Percentiles rank a stretch among this genome's conserved stretches.
Conservation (phyloP, 2,329 filamentous ascomycete genomes). For the Penicillium sp. region DNA sequence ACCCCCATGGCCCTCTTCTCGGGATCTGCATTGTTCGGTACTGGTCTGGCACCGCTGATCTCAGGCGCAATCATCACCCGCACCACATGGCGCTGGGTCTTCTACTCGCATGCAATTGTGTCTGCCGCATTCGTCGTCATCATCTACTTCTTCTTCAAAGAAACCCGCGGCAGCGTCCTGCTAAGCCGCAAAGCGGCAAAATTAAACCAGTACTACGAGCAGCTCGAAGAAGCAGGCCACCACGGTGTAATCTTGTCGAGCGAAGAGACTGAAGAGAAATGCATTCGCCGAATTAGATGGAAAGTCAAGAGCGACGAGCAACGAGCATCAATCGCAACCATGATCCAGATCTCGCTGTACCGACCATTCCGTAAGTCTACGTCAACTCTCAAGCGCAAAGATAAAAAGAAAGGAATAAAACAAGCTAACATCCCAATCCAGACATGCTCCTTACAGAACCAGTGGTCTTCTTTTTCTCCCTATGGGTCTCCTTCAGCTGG, state of each 20-base stretch:
- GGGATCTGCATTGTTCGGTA: conserved; percentile 74
- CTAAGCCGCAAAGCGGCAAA: conserved; percentile 70
- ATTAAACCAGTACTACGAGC: conserved; percentile 76
- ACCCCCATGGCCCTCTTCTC: conserved; percentile 88
- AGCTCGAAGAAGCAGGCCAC: conserved; percentile 64
- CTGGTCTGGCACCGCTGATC: conserved; percentile 73
- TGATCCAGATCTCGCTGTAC: conserved; percentile 71
- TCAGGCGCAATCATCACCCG: conserved; percentile 66
- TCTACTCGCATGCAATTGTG: conserved; percentile 77
- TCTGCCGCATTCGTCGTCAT: conserved; percentile 62
- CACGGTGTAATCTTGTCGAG: conserved; percentile 52
- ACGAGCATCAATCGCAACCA: conserved; percentile 62
- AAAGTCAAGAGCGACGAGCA: conserved; percentile 76
- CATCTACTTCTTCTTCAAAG: conserved; percentile 70
- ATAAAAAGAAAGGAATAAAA: not conserved
- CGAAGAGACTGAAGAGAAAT: conserved; percentile 29
- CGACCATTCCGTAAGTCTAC: conserved; percentile 65
- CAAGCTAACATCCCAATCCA: conserved; percentile 15
- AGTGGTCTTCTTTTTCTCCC: conserved; percentile 69
- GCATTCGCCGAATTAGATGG: conserved; percentile 66
- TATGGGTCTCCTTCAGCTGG: conserved; percentile 91
- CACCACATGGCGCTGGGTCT: conserved; percentile 78
- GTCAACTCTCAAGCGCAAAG: not conserved
- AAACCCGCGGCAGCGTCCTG: conserved; percentile 78
- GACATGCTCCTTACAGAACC: conserved; percentile 61